Base-by-base conservation (phyloP, 106 monocot genomes). In the Agapanthus africanus region DNA sequence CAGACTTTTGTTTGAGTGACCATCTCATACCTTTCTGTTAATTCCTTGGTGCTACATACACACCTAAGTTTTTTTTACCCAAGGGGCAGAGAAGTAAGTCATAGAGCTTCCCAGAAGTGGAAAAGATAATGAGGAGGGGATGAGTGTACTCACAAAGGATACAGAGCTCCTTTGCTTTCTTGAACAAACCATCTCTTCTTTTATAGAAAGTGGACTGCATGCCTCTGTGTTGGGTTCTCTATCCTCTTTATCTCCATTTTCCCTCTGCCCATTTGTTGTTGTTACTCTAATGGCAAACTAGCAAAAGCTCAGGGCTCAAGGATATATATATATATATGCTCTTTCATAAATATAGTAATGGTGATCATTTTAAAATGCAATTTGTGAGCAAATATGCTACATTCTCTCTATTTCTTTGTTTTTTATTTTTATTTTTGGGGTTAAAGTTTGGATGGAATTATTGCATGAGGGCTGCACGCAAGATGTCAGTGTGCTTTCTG, bases 151-250 rank as follows among this genome's bases (percentile, higher is more conserved):
- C 93, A 47, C 93, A 93, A 67, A 93, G 88, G 26, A 88, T 57
- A 37, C 88, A 67, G 71, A 93, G 83, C 79, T 93, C 93, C 54
- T 76, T 71, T 1, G 93, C 93, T 75, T 93, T 93, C 83, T 93
- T 93, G 79, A 93, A 89, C 70, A 93, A 63, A 4, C 93, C 93
- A 66, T 93, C 93, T 46, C 93, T 88, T 79, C 93, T 88, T 81
- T 93, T 93, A 81, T 93, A 93, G 88, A 93, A 93, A 73, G 88
- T 89, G 42, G 91, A 85, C 73, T 42, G 66, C 76, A 83, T 66
- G 66, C 76, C 88, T 78, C 75, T 93, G 93, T 36, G 71, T 84
- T 51, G 81, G 69, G 79, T 93, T 93, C 79, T 93, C 93, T 37
- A 89, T 88, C 79, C 83, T 83, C 77, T 81, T 89, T 79, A 93